These are phyloP conservation scores for Fusarium citri DNA, from an alignment of 2,329 filamentous ascomycete genomes.

Conservation along the genomic window DNA sequence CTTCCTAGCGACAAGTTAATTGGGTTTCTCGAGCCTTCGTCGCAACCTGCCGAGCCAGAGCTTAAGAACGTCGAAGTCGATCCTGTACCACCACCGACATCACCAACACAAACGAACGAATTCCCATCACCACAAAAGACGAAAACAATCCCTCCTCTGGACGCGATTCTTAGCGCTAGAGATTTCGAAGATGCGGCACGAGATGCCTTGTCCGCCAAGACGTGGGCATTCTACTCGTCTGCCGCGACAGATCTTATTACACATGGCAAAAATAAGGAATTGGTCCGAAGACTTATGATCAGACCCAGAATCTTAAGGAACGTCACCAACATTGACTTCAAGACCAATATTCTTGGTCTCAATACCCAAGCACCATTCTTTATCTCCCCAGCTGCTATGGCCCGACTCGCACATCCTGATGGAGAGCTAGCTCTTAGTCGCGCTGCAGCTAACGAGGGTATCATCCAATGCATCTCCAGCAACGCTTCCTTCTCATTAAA, in stretches of 20 bases:
- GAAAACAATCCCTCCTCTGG: background rate
- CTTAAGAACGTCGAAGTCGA: background rate
- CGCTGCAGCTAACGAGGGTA: slow-evolving; percentile 40
- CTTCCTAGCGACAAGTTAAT: slow-evolving; percentile 60
- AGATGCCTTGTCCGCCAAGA: slow-evolving; percentile 66
- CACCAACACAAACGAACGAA: background rate
- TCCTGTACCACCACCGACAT: background rate
- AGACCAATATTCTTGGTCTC: slow-evolving; percentile 65
- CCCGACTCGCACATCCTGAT: slow-evolving; percentile 70
- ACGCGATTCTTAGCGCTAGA: background rate
- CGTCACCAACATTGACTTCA: slow-evolving; percentile 63
- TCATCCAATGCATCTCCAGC: slow-evolving; percentile 44
- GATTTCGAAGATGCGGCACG: slow-evolving; percentile 71
- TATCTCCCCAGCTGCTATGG: slow-evolving; percentile 73
- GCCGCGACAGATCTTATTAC: slow-evolving; percentile 71
- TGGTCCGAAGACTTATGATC: slow-evolving; percentile 67
- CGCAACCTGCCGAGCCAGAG: background rate
- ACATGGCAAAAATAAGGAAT: slow-evolving; percentile 64
- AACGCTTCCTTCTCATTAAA: slow-evolving; percentile 44
- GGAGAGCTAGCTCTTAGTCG: slow-evolving; percentile 60
- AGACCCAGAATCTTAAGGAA: slow-evolving; percentile 69
- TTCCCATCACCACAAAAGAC: background rate
- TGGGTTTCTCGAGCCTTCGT: slow-evolving; percentile 58
- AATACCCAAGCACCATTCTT: slow-evolving; percentile 68
- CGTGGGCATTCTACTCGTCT: slow-evolving; percentile 76